These are phyloP conservation scores for Eragrostis nindensis DNA, from an alignment of 176 grass and related monocot species.

Conservation along the genomic window DNA sequence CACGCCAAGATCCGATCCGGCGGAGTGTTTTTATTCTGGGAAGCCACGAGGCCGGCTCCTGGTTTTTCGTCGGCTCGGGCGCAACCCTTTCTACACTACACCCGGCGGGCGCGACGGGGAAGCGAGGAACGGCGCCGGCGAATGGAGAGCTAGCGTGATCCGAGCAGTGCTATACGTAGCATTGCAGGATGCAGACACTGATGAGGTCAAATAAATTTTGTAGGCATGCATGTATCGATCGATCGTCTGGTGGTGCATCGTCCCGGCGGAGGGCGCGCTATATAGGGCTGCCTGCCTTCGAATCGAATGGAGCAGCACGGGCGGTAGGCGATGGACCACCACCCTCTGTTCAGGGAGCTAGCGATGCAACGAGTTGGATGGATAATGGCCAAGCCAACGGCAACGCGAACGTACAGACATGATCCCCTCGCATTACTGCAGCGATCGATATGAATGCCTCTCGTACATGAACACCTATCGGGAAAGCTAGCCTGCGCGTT, in stretches of 20 bases:
- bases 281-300: background rate
- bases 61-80: background rate
- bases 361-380: background rate
- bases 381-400: background rate
- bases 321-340: background rate
- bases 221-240: background rate
- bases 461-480: background rate
- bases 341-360: too few relatives aligned
- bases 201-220: background rate
- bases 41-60: background rate
- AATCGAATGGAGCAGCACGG: background rate
- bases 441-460: background rate
- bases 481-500: background rate
- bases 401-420: background rate
- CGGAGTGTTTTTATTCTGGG: conserved; percentile 19
- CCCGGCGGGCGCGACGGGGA: background rate
- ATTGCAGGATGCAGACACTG: background rate
- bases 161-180: too few relatives aligned
- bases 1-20: conserved; percentile 56
- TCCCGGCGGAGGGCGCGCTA: background rate
- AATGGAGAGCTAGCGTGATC: background rate
- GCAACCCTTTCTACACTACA: background rate
- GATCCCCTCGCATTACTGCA: background rate
- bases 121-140: too few relatives aligned
- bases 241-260: background rate